Percentiles rank a stretch among this genome's conserved stretches.
Evolutionary conservation across 495 filamentous ascomycete species (phyloP).

Genomic region (Daldinia caldariorum): DNA sequence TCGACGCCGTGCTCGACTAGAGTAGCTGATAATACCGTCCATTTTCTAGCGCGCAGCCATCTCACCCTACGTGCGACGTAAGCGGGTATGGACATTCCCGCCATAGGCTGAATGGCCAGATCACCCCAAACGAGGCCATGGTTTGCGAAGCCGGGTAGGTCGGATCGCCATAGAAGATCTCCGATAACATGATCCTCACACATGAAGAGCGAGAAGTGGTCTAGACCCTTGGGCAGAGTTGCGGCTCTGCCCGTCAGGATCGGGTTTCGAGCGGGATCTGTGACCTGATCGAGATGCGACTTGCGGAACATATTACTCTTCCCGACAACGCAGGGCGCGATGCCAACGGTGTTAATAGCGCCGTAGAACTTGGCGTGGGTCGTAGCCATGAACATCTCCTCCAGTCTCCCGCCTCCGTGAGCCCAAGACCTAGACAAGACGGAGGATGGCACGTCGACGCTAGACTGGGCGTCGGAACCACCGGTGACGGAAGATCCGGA

Average conservation of each 20-base stretch:
- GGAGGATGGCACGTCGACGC: constrained; percentile 40
- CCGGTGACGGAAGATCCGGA: constrained; percentile 46
- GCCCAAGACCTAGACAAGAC: constrained; percentile 46
- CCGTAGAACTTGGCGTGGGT: constrained; percentile 98
- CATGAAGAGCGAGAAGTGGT: constrained; percentile 94
- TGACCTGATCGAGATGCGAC: constrained; percentile 85
- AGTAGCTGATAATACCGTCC: constrained; percentile 87
- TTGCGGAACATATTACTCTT: constrained; percentile 99
- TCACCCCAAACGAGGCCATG: constrained; percentile 88
- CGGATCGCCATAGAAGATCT: constrained; percentile 82
- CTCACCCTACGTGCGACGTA: constrained; percentile 86
- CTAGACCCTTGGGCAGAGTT: constrained; percentile 72
- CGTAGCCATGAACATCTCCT: constrained; percentile 93
- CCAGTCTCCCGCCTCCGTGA: constrained; percentile 80
- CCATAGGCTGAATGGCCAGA: constrained; percentile 88
- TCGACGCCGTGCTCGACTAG: constrained; percentile 96
- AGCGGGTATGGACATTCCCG: constrained; percentile 77
- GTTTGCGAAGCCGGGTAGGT: constrained; percentile 70
- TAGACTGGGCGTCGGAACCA: constrained; percentile 35
- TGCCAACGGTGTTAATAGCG: constrained; percentile 90
- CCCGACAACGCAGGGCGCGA: constrained; percentile 94
- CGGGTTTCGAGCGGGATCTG: constrained; percentile 61
- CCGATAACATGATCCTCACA: constrained; percentile 98
- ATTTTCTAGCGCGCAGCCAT: constrained; percentile 95
- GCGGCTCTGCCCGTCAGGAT: constrained; percentile 56